These are phyloP conservation scores for Albatrellus ellisii DNA, from an alignment of 768 basidiomycete species.

Conservation along the genomic window DNA sequence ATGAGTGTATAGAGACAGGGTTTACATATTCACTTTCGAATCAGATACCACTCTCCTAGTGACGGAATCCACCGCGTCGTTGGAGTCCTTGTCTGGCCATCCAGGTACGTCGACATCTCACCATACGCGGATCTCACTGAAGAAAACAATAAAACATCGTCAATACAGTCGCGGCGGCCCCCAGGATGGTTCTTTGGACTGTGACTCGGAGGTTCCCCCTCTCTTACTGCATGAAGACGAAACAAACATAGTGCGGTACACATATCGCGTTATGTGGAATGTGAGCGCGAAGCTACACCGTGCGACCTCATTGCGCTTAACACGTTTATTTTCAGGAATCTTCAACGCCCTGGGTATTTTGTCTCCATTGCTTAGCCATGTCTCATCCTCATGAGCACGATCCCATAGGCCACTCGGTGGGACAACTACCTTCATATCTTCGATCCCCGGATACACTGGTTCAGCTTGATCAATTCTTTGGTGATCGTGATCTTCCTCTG, in stretches of 20 bases:
- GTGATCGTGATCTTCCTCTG: constrained; percentile 88
- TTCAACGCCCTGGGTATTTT: constrained; percentile 64
- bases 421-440: constrained; percentile 93
- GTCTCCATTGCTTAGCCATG: background rate
- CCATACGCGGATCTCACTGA: background rate
- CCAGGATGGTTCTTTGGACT: constrained; percentile 38
- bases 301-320: background rate
- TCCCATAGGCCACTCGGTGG: constrained; percentile 87
- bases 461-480: constrained; percentile 85
- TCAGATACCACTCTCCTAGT: constrained; percentile 70
- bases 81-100: constrained; percentile 81
- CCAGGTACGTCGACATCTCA: constrained; percentile 21
- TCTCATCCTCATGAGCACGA: constrained; percentile 7
- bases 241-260: constrained; percentile 61
- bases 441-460: constrained; percentile 93
- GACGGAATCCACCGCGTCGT: constrained; percentile 74
- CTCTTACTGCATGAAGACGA: constrained; percentile 49
- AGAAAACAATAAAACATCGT: background rate
- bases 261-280: constrained; percentile 81
- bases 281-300: constrained; percentile 27
- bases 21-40: no score
- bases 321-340: constrained; percentile 45
- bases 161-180: constrained; percentile 46
- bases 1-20: no score
- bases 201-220: constrained; percentile 32